These are phyloP conservation scores for Paramecium caudatum DNA, from an alignment of 73 alveolate species.

Conservation along the genomic window DNA sequence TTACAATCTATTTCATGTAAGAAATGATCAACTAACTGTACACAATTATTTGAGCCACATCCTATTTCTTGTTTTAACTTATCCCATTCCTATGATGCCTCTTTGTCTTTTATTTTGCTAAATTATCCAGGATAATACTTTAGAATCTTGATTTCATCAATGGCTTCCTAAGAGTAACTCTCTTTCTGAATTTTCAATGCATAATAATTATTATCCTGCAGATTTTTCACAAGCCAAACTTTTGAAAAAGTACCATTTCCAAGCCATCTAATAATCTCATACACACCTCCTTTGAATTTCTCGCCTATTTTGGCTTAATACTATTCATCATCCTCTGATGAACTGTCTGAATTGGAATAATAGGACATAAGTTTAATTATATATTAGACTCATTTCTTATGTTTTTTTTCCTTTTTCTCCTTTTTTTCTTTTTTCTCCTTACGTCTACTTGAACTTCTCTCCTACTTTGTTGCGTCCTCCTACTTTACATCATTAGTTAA, in stretches of 20 bases:
- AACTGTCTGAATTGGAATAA: too few relatives aligned
- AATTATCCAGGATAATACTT: too few relatives aligned
- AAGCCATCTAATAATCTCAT: constrained; percentile 6
- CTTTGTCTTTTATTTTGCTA: too few relatives aligned
- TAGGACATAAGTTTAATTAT: too few relatives aligned
- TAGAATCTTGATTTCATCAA: neutral
- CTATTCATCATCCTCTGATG: neutral
- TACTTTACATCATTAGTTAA: neutral
- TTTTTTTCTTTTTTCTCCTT: neutral
- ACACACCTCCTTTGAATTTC: neutral
- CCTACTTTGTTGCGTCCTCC: neutral
- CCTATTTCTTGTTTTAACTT: too few relatives aligned
- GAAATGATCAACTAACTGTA: constrained; percentile 78
- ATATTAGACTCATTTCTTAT: constrained; percentile 34
- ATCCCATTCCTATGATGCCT: too few relatives aligned
- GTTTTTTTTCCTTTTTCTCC: neutral
- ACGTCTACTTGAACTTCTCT: constrained; percentile 8
- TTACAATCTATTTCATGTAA: constrained; percentile 75
- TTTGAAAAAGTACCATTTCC: constrained; percentile 39
- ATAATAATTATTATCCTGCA: neutral
- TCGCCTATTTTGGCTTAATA: constrained; percentile 29
- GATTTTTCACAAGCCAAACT: constrained; percentile 11
- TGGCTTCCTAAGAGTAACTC: neutral
- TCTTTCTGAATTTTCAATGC: neutral
- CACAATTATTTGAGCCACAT: constrained; percentile 71